These are phyloP conservation scores for Aspergillus costaricaensis DNA, from an alignment of 2,329 filamentous ascomycete genomes.

Conservation along the genomic window DNA sequence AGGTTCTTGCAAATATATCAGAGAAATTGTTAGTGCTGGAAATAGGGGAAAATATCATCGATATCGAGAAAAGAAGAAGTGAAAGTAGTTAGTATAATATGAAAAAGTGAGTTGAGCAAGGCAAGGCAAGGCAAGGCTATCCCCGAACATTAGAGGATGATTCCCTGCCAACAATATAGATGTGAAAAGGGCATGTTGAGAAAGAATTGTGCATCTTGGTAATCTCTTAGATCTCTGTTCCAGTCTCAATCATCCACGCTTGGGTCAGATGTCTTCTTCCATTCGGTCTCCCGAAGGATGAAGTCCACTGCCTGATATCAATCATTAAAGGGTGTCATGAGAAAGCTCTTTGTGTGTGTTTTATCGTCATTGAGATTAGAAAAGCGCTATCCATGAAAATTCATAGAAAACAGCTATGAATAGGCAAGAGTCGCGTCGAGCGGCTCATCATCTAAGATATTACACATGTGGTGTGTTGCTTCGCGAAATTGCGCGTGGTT, in stretches of 20 bases:
- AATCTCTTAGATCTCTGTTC: conserved; percentile 53
- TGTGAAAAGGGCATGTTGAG: neutral
- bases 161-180: neutral
- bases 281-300: conserved; percentile 38
- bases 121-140: neutral
- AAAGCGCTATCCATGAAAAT: neutral
- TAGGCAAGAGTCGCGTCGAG: neutral
- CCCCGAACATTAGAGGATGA: neutral
- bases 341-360: conserved; percentile 39
- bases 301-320: conserved; percentile 32
- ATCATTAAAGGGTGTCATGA: conserved; percentile 36
- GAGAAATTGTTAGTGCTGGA: neutral
- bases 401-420: no score
- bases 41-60: no score
- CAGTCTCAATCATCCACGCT: conserved; percentile 46
- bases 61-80: neutral
- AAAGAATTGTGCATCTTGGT: neutral
- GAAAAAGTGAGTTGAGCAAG: neutral
- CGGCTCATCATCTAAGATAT: no score
- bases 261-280: conserved; percentile 39
- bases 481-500: neutral
- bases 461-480: neutral
- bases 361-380: conserved; percentile 45
- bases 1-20: neutral
- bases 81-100: neutral